Percentiles rank a stretch among this genome's conserved stretches.
Evolutionary conservation across 345 rosid genomes (phyloP).

Genomic region (Citrus cavaleriei): DNA sequence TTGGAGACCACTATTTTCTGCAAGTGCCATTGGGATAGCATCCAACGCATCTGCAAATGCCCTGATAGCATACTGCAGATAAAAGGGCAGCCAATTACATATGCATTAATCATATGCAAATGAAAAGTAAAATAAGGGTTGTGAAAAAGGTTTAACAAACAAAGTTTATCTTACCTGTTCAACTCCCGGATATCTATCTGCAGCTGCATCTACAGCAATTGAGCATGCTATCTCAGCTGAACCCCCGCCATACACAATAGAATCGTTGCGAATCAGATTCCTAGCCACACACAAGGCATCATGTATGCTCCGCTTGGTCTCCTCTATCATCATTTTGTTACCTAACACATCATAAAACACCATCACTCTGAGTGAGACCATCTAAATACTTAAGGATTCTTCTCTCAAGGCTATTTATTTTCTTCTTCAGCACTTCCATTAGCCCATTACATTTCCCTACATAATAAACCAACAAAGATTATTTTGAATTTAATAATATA

Average conservation of each 20-base stretch:
- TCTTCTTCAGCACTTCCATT: not conserved
- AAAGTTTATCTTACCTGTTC: constrained; percentile 60
- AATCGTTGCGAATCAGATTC: constrained; percentile 90
- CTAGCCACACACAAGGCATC: constrained; percentile 95
- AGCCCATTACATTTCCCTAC: not conserved
- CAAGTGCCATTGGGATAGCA: constrained; percentile 87
- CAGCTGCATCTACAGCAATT: constrained; percentile 82
- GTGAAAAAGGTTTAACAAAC: not conserved
- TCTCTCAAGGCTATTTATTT: not conserved
- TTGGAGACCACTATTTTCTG: constrained; percentile 95
- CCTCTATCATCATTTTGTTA: constrained; percentile 97
- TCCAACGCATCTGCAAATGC: constrained; percentile 96
- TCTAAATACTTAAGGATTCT: not conserved
- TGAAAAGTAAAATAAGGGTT: not conserved
- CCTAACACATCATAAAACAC: constrained; percentile 42
- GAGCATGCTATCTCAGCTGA: constrained; percentile 96
- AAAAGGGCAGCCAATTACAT: not conserved
- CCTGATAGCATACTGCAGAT: constrained; percentile 82
- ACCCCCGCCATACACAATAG: constrained; percentile 96
- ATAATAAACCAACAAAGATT: not conserved
- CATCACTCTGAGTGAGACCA: constrained; percentile 5
- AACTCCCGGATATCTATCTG: constrained; percentile 90
- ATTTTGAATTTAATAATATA: not conserved
- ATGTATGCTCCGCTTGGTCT: constrained; percentile 94
- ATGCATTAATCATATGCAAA: not conserved